Evolutionary conservation across 805 yeast genomes (phyloP), one percentile per base, ranked within the genome.

Genomic region (Vanderwaltozyma verrucispora): DNA sequence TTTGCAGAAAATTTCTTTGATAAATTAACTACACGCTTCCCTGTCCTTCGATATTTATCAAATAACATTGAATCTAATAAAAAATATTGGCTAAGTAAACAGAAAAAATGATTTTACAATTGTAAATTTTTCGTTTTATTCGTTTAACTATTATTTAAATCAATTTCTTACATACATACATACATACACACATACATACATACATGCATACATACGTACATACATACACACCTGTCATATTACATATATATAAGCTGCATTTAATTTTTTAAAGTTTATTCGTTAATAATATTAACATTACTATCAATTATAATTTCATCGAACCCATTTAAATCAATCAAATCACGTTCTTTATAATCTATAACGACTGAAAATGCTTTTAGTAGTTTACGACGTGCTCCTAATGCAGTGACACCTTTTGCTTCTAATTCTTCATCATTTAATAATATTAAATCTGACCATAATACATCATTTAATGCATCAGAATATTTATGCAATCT

Each of bases 401-500:
- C 99, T 47, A 92, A 69, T 0, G 98, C 96, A 47, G 77, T 74
- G 29, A 92, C 96, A 6, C 99, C 99, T 40, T 77, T 69, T 3
- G 68, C 69, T 46, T 80, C 86, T 50, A 92, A 68, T 40, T 76
- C 73, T 4, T 63, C 71, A 55, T 89, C 95, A 42, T 67, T 67
- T 46, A 83, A 65, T 46, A 74, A 74, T 41, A 92, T 72, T 65
- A 92, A 69, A 32, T 80, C 83, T 44, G 71, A 66, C 97, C 98
- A 92, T 19, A 72, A 68, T 45, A 80, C 67, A 43, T 75, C 77
- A 50, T 80, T 75, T 45, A 92, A 68, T 41, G 82, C 81, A 26
- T 78, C 87, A 1, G 97, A 88, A 64, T 92, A 92, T 62, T 92
- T 92, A 68, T 92, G 99, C 51, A 92, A 69, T 46, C 99, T 68